These are phyloP conservation scores for Fusarium ambrosium DNA, from an alignment of 2,329 filamentous ascomycete genomes.

Conservation along the genomic window DNA sequence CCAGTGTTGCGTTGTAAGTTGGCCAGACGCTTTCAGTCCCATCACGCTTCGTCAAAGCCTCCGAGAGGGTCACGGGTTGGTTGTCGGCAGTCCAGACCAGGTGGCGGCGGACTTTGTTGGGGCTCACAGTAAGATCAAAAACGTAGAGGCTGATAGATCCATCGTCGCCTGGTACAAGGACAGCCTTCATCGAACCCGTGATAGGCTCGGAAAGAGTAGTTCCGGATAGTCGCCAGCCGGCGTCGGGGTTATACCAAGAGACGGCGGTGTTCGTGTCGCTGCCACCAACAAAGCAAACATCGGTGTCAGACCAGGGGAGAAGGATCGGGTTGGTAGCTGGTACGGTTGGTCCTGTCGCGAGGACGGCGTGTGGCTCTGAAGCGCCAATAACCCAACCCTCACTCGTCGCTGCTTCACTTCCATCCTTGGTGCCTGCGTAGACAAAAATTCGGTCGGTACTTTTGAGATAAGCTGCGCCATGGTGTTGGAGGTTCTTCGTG, in stretches of 20 bases:
- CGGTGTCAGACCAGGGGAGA: constrained; percentile 77
- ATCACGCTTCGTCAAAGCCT: constrained; percentile 56
- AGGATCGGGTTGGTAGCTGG: constrained; percentile 77
- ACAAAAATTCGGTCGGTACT: constrained; percentile 80
- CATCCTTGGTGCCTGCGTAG: constrained; percentile 81
- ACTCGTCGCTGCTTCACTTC: constrained; percentile 69
- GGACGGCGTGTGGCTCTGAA: constrained; percentile 72
- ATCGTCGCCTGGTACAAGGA: constrained; percentile 79
- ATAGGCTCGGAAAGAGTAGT: constrained; percentile 71
- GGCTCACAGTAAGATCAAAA: constrained; percentile 80
- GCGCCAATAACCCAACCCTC: constrained; percentile 82
- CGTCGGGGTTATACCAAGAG: constrained; percentile 76
- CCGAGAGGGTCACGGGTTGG: constrained; percentile 61
- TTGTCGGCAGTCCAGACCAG: constrained; percentile 75
- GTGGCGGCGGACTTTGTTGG: constrained; percentile 80
- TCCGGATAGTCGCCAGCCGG: constrained; percentile 77
- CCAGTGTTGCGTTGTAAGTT: constrained; percentile 80
- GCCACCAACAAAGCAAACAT: constrained; percentile 83
- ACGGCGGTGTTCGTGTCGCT: constrained; percentile 70
- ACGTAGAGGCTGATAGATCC: constrained; percentile 83
- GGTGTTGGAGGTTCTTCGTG: constrained; percentile 78
- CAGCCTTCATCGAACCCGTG: constrained; percentile 69
- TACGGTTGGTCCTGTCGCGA: constrained; percentile 71
- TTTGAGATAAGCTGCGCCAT: constrained; percentile 82
- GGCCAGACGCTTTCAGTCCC: constrained; percentile 78